Evolutionary conservation across 2,329 filamentous ascomycete species (phyloP).

Genomic region (Exophiala lecanii-corni): DNA sequence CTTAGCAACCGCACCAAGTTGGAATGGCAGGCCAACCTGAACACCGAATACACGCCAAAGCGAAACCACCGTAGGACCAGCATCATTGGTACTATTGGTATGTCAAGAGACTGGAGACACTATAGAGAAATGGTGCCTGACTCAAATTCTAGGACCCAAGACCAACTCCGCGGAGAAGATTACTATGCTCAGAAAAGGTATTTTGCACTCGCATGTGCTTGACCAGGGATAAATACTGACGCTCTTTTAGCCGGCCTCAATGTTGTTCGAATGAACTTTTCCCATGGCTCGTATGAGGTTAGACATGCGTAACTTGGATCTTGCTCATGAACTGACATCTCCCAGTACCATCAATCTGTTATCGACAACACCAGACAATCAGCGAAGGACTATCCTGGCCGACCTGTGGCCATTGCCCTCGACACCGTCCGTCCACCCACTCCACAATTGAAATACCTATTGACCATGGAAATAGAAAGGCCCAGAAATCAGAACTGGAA

Average conservation of each 20-base stretch:
- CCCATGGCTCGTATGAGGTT: slow-evolving; percentile 79
- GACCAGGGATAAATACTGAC: slow-evolving; percentile 16
- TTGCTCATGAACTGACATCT: slow-evolving; percentile 18
- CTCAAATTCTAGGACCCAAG: slow-evolving; percentile 66
- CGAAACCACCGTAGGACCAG: slow-evolving; percentile 93
- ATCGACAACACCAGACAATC: slow-evolving; percentile 92
- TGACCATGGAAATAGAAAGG: slow-evolving; percentile 53
- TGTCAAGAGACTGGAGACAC: slow-evolving; percentile 26
- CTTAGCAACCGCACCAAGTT: slow-evolving; percentile 70
- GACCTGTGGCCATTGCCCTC: slow-evolving; percentile 91
- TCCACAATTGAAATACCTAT: slow-evolving; percentile 2
- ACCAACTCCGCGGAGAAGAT: slow-evolving; percentile 97
- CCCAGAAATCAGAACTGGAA: slow-evolving; percentile 81
- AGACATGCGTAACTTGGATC: slow-evolving; percentile 12
- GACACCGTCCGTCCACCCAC: slow-evolving; percentile 56
- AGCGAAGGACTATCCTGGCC: slow-evolving; percentile 70
- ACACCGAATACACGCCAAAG: slow-evolving; percentile 81
- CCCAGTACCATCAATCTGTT: slow-evolving; percentile 89
- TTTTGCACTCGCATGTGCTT: slow-evolving; percentile 10
- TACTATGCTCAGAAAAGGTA: slow-evolving; percentile 77
- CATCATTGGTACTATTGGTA: slow-evolving; percentile 96
- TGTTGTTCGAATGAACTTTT: slow-evolving; percentile 99
- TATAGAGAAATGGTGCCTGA: slow-evolving; percentile 1
- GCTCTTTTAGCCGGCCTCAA: slow-evolving; percentile 69
- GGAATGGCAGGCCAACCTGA: slow-evolving; percentile 70